These are phyloP conservation scores for Rhododendron simsii DNA, from an alignment of 148 eudicot genomes.

Conservation along the genomic window DNA sequence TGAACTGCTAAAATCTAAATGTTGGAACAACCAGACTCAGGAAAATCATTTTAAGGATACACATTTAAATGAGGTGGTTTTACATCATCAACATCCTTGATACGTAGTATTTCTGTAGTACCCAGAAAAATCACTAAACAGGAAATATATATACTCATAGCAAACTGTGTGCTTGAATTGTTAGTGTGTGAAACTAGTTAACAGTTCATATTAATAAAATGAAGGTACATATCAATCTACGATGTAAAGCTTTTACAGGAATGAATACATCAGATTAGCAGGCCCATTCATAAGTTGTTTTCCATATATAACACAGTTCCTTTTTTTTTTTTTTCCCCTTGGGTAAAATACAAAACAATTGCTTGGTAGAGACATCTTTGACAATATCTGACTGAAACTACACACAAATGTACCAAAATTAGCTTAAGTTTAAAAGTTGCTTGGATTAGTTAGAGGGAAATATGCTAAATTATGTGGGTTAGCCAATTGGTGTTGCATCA, in stretches of 20 bases:
- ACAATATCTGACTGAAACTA: neutral
- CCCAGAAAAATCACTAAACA: neutral
- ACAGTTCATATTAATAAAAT: neutral
- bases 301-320: neutral
- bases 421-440: neutral
- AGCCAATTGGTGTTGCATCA: neutral
- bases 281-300: neutral
- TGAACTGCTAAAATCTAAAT: neutral
- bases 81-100: neutral
- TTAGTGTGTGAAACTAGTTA: neutral
- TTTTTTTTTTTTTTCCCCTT: neutral
- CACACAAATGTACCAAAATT: neutral
- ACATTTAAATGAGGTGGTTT: neutral
- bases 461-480: neutral
- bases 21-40: neutral
- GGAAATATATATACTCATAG: neutral
- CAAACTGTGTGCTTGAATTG: neutral
- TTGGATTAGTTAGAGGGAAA: neutral
- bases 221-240: neutral
- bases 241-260: neutral
- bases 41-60: neutral
- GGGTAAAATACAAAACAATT: neutral
- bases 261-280: neutral
- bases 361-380: neutral
- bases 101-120: neutral